These are phyloP conservation scores for Teratosphaeria viscida DNA, from an alignment of 2,329 filamentous ascomycete genomes.

Conservation along the genomic window DNA sequence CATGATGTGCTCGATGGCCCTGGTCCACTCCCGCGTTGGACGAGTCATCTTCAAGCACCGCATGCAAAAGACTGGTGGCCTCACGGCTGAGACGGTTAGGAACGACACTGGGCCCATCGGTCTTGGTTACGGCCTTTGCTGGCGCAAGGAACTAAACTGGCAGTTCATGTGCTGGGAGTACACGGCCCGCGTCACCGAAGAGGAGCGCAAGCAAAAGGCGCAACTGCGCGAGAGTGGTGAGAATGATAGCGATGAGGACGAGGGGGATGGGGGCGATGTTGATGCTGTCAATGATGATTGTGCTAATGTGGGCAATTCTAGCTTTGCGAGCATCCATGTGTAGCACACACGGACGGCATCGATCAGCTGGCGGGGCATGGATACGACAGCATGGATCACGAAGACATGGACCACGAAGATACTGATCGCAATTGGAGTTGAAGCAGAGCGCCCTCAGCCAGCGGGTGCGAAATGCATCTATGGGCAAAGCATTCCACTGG, in stretches of 20 bases:
- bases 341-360: constrained; percentile 23
- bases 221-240: neutral
- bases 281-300: constrained; percentile 3
- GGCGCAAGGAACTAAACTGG: constrained; percentile 71
- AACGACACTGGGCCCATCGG: constrained; percentile 26
- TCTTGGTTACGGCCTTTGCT: constrained; percentile 51
- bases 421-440: neutral
- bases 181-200: constrained; percentile 6
- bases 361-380: constrained; percentile 18
- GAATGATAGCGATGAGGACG: constrained; percentile 2
- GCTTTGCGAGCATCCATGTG: constrained; percentile 28
- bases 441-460: neutral
- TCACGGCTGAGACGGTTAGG: constrained; percentile 57
- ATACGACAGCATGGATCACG: constrained; percentile 17
- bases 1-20: constrained; percentile 92
- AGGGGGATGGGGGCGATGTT: neutral
- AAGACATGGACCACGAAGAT: constrained; percentile 3
- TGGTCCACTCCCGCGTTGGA: constrained; percentile 86
- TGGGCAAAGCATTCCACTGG: too few relatives aligned
- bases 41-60: constrained; percentile 70
- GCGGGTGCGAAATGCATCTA: neutral
- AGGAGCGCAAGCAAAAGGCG: constrained; percentile 4
- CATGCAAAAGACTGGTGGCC: constrained; percentile 70
- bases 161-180: constrained; percentile 72
- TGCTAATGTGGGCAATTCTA: constrained; percentile 22